phyloP scores from a whole-genome alignment of 2,329 filamentous ascomycete species.

The Tolypocladium guangdongense region DNA sequence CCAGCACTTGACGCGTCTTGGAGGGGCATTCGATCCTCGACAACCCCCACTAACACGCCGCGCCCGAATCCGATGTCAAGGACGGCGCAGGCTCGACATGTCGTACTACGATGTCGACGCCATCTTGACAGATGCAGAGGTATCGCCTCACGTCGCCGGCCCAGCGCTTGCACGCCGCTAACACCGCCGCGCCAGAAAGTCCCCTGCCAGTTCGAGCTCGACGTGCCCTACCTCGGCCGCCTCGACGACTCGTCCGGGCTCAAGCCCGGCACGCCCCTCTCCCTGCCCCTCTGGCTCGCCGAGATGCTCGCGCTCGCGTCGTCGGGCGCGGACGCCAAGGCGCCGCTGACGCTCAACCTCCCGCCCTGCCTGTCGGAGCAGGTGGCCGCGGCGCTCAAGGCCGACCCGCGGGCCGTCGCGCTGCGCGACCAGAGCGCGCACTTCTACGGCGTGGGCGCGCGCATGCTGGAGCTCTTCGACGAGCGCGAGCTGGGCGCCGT shows the following conservation, averaged over 20 bases:
- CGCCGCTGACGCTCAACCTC: constrained; percentile 70
- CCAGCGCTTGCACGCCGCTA: neutral
- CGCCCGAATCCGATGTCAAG: neutral
- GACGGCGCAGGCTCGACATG: constrained; percentile 23
- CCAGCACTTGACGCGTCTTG: neutral
- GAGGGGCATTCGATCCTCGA: neutral
- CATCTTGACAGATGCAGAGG: constrained; percentile 77
- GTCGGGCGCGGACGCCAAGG: constrained; percentile 32
- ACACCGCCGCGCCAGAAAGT: constrained; percentile 57
- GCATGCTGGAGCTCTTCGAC: constrained; percentile 84
- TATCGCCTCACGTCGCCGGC: constrained; percentile 20
- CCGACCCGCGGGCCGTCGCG: constrained; percentile 77
- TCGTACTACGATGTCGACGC: constrained; percentile 80
- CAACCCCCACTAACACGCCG: neutral
- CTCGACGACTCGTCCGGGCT: constrained; percentile 78
- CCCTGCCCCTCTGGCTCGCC: constrained; percentile 86
- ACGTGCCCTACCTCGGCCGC: constrained; percentile 77
- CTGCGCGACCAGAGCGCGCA: constrained; percentile 73
- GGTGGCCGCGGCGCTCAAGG: constrained; percentile 82
- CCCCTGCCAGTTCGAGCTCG: constrained; percentile 87
- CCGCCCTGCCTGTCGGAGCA: constrained; percentile 66
- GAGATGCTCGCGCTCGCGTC: constrained; percentile 78
- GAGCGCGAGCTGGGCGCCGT: constrained; percentile 68
- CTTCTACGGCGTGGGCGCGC: constrained; percentile 77
- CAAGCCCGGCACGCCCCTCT: constrained; percentile 68